phyloP scores from a whole-genome alignment of 129 eudicot species.

The Helianthus annuus region DNA sequence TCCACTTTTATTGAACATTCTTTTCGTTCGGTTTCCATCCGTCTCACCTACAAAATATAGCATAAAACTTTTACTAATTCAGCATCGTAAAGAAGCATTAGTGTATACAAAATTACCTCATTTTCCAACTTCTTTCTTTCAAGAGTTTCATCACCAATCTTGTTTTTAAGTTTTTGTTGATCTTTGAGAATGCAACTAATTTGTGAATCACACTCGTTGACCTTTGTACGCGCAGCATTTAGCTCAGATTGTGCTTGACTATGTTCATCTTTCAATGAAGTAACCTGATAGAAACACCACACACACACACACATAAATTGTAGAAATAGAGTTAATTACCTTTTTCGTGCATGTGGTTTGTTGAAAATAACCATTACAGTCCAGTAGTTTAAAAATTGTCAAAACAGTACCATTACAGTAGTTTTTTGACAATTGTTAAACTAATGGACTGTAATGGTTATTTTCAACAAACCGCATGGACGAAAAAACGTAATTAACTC shows the following conservation, averaged over 20 bases:
- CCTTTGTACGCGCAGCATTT: slow-evolving; percentile 62
- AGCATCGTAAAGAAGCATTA: slow-evolving; percentile 16
- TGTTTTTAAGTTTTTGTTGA: slow-evolving; percentile 69
- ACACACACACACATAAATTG: too few species aligned
- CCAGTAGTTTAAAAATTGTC: too few species aligned
- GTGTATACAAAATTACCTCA: slow-evolving; percentile 54
- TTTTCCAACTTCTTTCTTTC: slow-evolving; percentile 90
- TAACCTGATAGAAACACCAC: slow-evolving; percentile 41
- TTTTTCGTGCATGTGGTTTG: too few species aligned
- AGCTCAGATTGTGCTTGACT: slow-evolving; percentile 71
- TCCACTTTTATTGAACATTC: slow-evolving; percentile 79
- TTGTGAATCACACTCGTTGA: slow-evolving; percentile 87
- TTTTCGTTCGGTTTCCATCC: slow-evolving; percentile 92
- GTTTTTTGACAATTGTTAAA: too few species aligned
- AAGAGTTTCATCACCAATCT: slow-evolving; percentile 62
- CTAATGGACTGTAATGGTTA: too few species aligned
- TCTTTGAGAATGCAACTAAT: slow-evolving; percentile 69
- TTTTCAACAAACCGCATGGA: too few species aligned
- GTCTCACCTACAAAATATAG: slow-evolving; percentile 60
- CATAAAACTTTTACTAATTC: background rate
- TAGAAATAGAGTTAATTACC: too few species aligned
- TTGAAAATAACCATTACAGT: too few species aligned
- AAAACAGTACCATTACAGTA: too few species aligned
- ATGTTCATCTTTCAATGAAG: slow-evolving; percentile 49
- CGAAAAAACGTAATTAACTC: too few species aligned